Conservation (phyloP, 129 eudicot genomes). For the Flaveria bidentis region DNA sequence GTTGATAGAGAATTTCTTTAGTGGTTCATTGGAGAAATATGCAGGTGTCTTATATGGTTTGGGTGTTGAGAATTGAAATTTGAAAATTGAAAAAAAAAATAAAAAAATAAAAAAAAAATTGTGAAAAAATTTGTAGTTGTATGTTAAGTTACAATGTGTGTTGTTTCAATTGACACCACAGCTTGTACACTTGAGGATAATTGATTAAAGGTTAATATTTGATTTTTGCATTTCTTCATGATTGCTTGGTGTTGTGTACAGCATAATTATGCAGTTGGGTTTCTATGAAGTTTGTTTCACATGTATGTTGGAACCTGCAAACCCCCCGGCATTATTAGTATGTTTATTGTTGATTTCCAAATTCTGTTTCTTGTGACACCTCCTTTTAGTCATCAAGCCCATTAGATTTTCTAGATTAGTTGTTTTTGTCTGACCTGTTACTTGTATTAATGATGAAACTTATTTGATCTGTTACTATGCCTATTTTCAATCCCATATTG, state of each 20-base stretch:
- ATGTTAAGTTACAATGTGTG: slow-evolving; percentile 45
- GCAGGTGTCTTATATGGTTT: slow-evolving; percentile 92
- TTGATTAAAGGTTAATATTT: slow-evolving; percentile 31
- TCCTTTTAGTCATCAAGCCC: no score
- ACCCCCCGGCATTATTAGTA: neutral
- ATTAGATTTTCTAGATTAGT: no score
- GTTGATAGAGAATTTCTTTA: slow-evolving; percentile 78
- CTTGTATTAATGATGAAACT: no score
- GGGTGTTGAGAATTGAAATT: slow-evolving; percentile 72
- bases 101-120: slow-evolving; percentile 18
- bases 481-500: neutral
- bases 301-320: neutral
- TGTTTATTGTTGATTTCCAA: neutral
- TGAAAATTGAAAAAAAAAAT: neutral
- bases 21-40: slow-evolving; percentile 76
- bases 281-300: neutral
- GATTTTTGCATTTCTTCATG: slow-evolving; percentile 2
- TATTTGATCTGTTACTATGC: no score
- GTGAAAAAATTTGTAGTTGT: slow-evolving; percentile 37
- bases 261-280: neutral
- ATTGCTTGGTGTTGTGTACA: slow-evolving; percentile 19
- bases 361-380: no score
- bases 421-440: no score
- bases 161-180: slow-evolving; percentile 42
- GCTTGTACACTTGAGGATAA: slow-evolving; percentile 41